Conservation (phyloP, 768 basidiomycete genomes). For the Russula brevipes region DNA sequence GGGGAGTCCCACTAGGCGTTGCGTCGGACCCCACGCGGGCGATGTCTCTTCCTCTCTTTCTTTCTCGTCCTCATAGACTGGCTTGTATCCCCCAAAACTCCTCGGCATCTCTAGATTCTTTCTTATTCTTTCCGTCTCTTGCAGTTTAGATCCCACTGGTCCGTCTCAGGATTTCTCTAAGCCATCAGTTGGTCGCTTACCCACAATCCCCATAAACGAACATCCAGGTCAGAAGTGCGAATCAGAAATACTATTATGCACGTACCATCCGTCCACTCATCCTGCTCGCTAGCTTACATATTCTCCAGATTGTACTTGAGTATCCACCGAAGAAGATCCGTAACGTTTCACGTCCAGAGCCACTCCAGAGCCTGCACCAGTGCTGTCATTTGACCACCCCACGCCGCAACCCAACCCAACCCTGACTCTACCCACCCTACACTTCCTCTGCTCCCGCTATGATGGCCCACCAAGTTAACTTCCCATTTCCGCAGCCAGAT, state of each 20-base stretch:
- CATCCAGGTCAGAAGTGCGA: constrained; percentile 14
- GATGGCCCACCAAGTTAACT: constrained; percentile 34
- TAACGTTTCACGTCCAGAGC: constrained; percentile 9
- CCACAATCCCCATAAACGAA: constrained; percentile 1
- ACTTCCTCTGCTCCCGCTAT: constrained; percentile 27
- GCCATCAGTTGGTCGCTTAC: background rate
- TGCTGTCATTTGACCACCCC: constrained; percentile 9
- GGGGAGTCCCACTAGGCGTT: constrained; percentile 9
- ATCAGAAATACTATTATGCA: constrained; percentile 20
- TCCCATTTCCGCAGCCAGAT: constrained; percentile 32
- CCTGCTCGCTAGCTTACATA: background rate
- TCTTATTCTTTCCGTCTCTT: constrained; percentile 15
- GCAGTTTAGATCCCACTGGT: constrained; percentile 18
- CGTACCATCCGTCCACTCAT: background rate
- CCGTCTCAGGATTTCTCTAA: background rate
- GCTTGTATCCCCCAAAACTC: constrained; percentile 5
- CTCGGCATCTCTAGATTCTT: constrained; percentile 13
- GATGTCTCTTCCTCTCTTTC: constrained; percentile 13
- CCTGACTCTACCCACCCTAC: constrained; percentile 26
- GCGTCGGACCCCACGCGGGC: constrained; percentile 1
- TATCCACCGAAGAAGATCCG: constrained; percentile 23
- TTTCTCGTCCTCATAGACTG: constrained; percentile 21
- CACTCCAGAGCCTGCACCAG: background rate
- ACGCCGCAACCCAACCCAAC: background rate
- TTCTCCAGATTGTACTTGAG: constrained; percentile 22